These are phyloP conservation scores for Sporothrix inflata DNA, from an alignment of 2,329 filamentous ascomycete species.

Conservation along the genomic window DNA sequence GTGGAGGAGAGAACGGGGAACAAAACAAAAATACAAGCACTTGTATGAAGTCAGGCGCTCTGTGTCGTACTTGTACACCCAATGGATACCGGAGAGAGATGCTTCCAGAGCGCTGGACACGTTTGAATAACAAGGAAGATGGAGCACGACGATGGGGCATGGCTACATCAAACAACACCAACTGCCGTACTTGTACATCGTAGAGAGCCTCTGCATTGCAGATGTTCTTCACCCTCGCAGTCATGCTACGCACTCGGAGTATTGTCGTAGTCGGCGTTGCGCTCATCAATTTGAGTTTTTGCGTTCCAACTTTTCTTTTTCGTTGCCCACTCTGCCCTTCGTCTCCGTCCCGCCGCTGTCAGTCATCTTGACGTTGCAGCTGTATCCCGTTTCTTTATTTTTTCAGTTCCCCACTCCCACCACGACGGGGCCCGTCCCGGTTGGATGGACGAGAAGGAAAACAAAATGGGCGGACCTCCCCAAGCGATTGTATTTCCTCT, in stretches of 20 bases:
- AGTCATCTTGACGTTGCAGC: background rate
- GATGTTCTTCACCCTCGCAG: background rate
- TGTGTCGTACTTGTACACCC: background rate
- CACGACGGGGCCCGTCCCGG: no score
- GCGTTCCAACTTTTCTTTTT: background rate
- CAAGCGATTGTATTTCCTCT: no score
- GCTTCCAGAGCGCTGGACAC: background rate
- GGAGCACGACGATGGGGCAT: background rate
- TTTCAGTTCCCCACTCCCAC: background rate
- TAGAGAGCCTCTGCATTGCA: background rate
- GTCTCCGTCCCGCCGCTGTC: background rate
- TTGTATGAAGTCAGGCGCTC: no score
- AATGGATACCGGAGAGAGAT: background rate
- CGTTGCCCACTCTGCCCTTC: background rate
- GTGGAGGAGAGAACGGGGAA: no score
- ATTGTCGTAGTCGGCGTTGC: no score
- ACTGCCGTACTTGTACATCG: background rate
- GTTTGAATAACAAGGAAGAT: background rate
- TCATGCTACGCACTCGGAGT: no score
- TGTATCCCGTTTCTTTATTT: background rate
- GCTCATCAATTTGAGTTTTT: no score
- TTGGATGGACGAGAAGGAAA: no score
- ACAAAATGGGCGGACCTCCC: no score
- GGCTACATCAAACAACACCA: background rate
- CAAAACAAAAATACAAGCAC: no score